phyloP scores from a whole-genome alignment of 495 filamentous ascomycete species.

The Penicillium goetzii region DNA sequence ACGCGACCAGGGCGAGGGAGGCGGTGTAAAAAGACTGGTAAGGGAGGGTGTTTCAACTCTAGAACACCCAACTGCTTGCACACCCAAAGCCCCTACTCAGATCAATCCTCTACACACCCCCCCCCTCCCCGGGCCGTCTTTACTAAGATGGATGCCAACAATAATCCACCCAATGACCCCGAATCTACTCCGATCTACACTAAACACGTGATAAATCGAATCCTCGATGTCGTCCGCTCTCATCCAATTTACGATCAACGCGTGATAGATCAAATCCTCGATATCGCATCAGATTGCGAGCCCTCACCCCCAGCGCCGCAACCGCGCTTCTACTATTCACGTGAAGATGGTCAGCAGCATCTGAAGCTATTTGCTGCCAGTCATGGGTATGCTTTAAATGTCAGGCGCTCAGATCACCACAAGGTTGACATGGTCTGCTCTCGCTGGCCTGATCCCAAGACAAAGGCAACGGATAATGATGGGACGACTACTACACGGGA shows the following conservation, averaged over 20 bases:
- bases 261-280: neutral
- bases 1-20: too few relatives aligned
- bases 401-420: neutral
- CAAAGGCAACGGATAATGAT: neutral
- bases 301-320: conserved; percentile 2
- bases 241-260: neutral
- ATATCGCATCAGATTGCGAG: conserved; percentile 6
- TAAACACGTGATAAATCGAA: neutral
- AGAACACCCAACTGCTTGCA: too few relatives aligned
- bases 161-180: neutral
- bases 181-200: neutral
- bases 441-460: conserved; percentile 2
- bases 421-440: conserved; percentile 4
- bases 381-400: neutral
- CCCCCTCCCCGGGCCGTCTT: neutral
- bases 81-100: too few relatives aligned
- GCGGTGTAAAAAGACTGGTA: too few relatives aligned
- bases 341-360: neutral
- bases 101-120: neutral
- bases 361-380: neutral
- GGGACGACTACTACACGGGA: neutral
- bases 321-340: neutral
- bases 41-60: too few relatives aligned
- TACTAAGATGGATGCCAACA: neutral
- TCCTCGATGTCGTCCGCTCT: conserved; percentile 6